Evolutionary conservation across 768 basidiomycete genomes (phyloP).

Genomic region (Phylloporus scabripes): DNA sequence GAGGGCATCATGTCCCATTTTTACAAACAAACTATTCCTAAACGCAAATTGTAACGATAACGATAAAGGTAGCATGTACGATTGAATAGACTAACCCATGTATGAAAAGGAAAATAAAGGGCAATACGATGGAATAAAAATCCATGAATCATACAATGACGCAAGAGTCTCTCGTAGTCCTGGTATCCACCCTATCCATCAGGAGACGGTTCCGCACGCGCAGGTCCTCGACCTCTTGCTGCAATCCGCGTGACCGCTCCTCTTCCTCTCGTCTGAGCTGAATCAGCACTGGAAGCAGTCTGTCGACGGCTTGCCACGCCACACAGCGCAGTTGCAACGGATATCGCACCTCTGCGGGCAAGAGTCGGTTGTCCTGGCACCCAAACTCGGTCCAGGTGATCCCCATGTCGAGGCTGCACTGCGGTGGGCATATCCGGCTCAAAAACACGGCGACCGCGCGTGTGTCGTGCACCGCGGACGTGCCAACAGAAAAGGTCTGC

Average conservation of each 20-base stretch:
- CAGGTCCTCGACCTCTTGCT: conserved; percentile 47
- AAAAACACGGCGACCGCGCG: conserved; percentile 48
- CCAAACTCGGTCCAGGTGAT: conserved; percentile 41
- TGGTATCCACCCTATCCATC: conserved; percentile 29
- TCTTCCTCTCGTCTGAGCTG: conserved; percentile 42
- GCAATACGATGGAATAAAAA: background rate
- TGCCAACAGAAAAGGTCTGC: conserved; percentile 40
- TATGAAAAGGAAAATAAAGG: background rate
- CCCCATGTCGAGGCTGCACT: conserved; percentile 40
- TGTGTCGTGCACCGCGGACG: conserved; percentile 41
- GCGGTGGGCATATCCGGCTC: conserved; percentile 44
- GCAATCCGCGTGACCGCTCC: conserved; percentile 33
- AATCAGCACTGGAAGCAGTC: conserved; percentile 41
- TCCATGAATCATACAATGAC: conserved; percentile 20
- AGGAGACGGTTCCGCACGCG: conserved; percentile 41
- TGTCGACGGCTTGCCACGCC: conserved; percentile 40
- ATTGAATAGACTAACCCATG: background rate
- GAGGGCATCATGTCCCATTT: conserved; percentile 68
- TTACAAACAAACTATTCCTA: conserved; percentile 54
- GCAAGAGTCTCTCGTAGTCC: conserved; percentile 25
- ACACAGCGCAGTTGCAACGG: conserved; percentile 22
- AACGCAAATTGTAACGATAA: conserved; percentile 16
- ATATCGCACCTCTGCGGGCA: conserved; percentile 3
- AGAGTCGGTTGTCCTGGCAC: conserved; percentile 4
- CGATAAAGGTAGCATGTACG: conserved; percentile 4